These are phyloP conservation scores for Ophiorrhiza pumila DNA, from an alignment of 257 asterid species.

Conservation along the genomic window DNA sequence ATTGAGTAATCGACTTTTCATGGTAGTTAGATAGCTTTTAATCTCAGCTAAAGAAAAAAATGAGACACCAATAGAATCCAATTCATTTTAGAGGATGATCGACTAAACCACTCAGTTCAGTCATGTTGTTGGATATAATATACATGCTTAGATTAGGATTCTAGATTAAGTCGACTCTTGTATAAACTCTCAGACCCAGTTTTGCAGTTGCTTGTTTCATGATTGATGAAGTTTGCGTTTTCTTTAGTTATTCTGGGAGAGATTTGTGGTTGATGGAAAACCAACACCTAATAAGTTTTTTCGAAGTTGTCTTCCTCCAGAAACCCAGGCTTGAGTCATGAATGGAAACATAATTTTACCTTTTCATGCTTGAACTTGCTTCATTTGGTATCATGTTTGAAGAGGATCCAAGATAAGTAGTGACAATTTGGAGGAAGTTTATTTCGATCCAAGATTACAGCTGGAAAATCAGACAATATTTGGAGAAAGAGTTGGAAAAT, in stretches of 20 bases:
- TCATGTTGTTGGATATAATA: not conserved
- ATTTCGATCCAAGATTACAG: not conserved
- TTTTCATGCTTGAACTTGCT: not conserved
- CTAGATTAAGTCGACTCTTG: too few species aligned
- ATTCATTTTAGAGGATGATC: too few species aligned
- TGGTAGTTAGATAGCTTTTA: not conserved
- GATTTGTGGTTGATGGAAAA: not conserved
- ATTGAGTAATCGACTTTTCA: not conserved
- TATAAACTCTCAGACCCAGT: too few species aligned
- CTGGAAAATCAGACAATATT: too few species aligned
- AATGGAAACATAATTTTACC: not conserved
- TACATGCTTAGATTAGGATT: too few species aligned
- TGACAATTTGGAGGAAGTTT: not conserved
- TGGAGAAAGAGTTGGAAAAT: too few species aligned
- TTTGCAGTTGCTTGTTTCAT: too few species aligned
- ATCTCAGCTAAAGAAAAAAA: not conserved
- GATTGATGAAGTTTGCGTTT: slow-evolving; percentile 3
- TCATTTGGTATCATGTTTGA: too few species aligned
- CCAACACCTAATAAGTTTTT: too few species aligned
- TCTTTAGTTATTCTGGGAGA: not conserved
- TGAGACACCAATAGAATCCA: too few species aligned
- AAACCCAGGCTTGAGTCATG: not conserved
- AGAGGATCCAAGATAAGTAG: not conserved
- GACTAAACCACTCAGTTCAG: not conserved
- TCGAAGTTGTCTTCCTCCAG: not conserved